Evolutionary conservation across 371 early-diverging fungal species (phyloP).

Genomic region (Nematocida parisii): DNA sequence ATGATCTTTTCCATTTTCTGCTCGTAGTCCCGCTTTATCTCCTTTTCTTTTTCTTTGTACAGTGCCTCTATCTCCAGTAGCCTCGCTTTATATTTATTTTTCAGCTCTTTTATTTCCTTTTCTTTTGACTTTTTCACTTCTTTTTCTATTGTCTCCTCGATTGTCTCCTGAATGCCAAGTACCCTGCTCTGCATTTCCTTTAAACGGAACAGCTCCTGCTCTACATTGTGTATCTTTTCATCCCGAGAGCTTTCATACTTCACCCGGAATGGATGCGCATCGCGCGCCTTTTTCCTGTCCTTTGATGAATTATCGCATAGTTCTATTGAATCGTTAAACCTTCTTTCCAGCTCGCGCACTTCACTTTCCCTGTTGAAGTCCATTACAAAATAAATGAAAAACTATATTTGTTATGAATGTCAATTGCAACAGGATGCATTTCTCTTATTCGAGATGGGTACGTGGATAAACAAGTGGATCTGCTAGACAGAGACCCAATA

Average conservation of each 20-base stretch:
- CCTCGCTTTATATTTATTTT: constrained; percentile 26
- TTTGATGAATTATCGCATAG: background rate
- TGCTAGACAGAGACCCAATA: constrained; percentile 57
- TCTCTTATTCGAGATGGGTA: background rate
- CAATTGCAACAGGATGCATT: constrained; percentile 11
- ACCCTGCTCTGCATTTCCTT: constrained; percentile 60
- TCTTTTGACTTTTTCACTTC: constrained; percentile 52
- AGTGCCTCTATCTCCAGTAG: constrained; percentile 35
- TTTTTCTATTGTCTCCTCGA: constrained; percentile 54
- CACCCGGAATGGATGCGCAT: background rate
- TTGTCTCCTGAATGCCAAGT: constrained; percentile 48
- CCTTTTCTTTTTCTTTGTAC: constrained; percentile 43
- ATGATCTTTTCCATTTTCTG: constrained; percentile 29
- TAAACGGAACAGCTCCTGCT: constrained; percentile 58
- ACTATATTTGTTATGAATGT: constrained; percentile 48
- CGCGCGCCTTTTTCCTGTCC: background rate
- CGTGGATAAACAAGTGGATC: constrained; percentile 30
- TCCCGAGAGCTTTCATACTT: constrained; percentile 36
- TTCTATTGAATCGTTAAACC: constrained; percentile 59
- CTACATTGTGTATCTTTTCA: constrained; percentile 44
- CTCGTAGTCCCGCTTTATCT: constrained; percentile 48
- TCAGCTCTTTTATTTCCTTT: constrained; percentile 48
- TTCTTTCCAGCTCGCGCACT: constrained; percentile 20
- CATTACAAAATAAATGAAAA: constrained; percentile 55
- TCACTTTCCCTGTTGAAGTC: constrained; percentile 34